A percentile compares a stretch with the other conserved stretches of the same genome.
Conservation (phyloP, 352 stramenopile species). For the Pythium brachiatum region DNA sequence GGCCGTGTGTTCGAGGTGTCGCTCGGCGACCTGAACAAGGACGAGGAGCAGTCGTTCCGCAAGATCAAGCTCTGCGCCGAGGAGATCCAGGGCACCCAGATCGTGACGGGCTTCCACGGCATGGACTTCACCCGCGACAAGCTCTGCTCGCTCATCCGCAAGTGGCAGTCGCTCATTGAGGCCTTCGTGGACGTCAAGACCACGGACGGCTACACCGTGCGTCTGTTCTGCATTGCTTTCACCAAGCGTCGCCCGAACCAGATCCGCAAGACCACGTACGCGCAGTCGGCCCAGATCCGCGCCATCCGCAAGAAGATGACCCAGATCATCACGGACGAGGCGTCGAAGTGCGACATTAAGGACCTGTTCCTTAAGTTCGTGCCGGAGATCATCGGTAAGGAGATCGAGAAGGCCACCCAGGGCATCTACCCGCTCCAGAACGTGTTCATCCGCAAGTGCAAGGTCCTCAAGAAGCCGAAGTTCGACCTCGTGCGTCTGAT, state of each 20-base stretch:
- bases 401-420: conserved; percentile 97
- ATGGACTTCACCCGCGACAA: conserved; percentile 98
- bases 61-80: conserved; percentile 99
- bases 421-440: conserved; percentile 99
- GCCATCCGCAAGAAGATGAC: conserved; percentile 99
- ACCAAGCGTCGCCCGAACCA: conserved; percentile 99
- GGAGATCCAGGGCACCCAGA: conserved; percentile 93
- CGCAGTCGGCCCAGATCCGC: conserved; percentile 96
- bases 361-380: conserved; percentile 99
- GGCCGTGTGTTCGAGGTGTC: conserved; percentile 99
- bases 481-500: conserved; percentile 99
- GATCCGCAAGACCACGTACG: conserved; percentile 99
- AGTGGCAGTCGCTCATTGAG: conserved; percentile 99
- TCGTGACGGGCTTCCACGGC: conserved; percentile 90
- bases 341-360: conserved; percentile 98
- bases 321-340: conserved; percentile 97
- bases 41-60: conserved; percentile 96
- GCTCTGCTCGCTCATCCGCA: conserved; percentile 99
- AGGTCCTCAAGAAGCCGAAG: conserved; percentile 99
- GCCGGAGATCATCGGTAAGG: conserved; percentile 96
- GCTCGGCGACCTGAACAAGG: conserved; percentile 98
- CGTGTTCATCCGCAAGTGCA: conserved; percentile 99
- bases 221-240: conserved; percentile 99
- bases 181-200: conserved; percentile 98
- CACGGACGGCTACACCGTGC: conserved; percentile 98